phyloP scores from a whole-genome alignment of 1,139 yeast genomes.

The Geotrichum bryndzae region DNA sequence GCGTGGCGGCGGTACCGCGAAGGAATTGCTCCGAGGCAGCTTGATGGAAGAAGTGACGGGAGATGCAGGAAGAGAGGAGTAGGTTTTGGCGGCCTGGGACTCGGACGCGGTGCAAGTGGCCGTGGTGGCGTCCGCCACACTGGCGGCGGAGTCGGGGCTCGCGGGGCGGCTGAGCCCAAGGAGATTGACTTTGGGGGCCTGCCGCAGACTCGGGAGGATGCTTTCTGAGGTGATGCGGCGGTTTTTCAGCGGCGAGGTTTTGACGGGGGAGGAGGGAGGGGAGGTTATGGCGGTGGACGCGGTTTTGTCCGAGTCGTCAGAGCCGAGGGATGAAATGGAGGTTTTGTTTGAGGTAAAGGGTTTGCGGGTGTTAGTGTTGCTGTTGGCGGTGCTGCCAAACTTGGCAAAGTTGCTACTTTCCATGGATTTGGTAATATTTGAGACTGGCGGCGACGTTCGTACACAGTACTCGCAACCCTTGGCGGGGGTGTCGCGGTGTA shows the following conservation, averaged over 20 bases:
- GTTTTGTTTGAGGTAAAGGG: not conserved
- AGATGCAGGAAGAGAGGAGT: not conserved
- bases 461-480: not conserved
- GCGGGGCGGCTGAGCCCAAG: slow-evolving; percentile 5
- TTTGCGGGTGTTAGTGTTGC: not conserved
- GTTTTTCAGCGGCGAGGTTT: slow-evolving; percentile 4
- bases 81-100: not conserved
- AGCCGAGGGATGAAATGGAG: not conserved
- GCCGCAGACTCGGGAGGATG: slow-evolving; percentile 11
- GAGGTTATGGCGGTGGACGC: not conserved
- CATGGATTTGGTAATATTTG: not conserved
- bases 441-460: not conserved
- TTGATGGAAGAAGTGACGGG: not conserved
- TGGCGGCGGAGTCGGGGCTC: not conserved
- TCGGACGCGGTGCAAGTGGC: not conserved
- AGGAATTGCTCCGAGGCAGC: slow-evolving; percentile 3
- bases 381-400: not conserved
- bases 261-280: not conserved
- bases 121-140: not conserved
- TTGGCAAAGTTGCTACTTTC: not conserved
- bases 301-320: not conserved
- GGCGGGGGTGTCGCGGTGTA: not conserved
- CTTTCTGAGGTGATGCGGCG: slow-evolving; percentile 10
- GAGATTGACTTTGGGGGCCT: slow-evolving; percentile 8
- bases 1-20: slow-evolving; percentile 17